A percentile compares a stretch with the other conserved stretches of the same genome.
Evolutionary conservation across 495 filamentous ascomycete species (phyloP).

Genomic region (Penicillium diatomitis): DNA sequence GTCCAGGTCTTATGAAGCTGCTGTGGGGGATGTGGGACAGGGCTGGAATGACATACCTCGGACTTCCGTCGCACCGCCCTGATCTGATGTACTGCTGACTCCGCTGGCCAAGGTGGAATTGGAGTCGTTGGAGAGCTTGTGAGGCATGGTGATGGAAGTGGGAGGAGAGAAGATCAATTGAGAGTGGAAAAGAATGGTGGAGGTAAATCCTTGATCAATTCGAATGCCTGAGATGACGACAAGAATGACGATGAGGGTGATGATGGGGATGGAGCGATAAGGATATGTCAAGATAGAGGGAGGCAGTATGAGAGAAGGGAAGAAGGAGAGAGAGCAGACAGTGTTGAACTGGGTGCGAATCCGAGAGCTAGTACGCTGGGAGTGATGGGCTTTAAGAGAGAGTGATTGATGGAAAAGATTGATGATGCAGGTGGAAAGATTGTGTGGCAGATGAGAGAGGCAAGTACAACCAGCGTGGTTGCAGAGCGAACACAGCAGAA

Average conservation of each 20-base stretch:
- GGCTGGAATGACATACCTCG: constrained; percentile 25
- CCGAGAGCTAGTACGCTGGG: constrained; percentile 11
- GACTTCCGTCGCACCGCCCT: constrained; percentile 27
- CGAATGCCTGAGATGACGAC: no score
- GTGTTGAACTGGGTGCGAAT: constrained; percentile 20
- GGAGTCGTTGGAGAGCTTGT: constrained; percentile 37
- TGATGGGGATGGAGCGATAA: no score
- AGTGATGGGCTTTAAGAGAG: no score
- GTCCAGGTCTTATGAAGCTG: constrained; percentile 9
- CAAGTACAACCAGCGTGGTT: constrained; percentile 1
- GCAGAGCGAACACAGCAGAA: constrained; percentile 1
- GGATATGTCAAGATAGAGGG: no score
- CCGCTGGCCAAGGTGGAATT: constrained; percentile 35
- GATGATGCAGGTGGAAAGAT: no score
- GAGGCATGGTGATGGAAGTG: constrained; percentile 23
- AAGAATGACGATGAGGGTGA: no score
- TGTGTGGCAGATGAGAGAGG: no score
- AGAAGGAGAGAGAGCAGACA: constrained; percentile 4
- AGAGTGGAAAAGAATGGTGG: no score
- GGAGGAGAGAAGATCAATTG: background rate
- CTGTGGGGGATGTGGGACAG: background rate
- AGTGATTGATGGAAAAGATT: no score
- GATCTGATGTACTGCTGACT: constrained; percentile 28
- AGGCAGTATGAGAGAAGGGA: background rate
- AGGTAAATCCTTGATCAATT: no score